Base-by-base conservation (phyloP, 352 stramenopile species). In the Pythium guiyangense region DNA sequence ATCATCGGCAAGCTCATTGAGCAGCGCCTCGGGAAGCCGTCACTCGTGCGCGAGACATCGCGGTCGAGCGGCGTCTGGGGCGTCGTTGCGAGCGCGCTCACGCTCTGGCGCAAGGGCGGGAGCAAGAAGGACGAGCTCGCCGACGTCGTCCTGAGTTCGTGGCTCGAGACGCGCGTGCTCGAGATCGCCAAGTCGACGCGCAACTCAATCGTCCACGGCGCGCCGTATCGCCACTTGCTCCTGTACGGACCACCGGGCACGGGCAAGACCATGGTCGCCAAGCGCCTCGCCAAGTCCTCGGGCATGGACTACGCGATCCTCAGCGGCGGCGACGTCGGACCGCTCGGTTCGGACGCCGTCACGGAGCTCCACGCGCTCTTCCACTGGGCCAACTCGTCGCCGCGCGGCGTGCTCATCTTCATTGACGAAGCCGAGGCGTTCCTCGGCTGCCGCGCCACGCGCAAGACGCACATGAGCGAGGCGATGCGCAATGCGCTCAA, bases 261-360 rank as follows among this genome's bases (percentile, higher is more conserved):
- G 0, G 88, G 88, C 25, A 96, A 96, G 58, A 95, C 86, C 8
- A 88, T 96, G 79, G 70, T 94, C n/a, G 88, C 88, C 6, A 90
- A 91, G 59, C 75, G 79, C 1, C 56, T 96, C 26, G 86, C 84
- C 20, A 62, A 65, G 27, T 61, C 76, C 40, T 85, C 74, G 3
- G 71, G 71, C 12, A 86, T 96, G 69, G 82, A 94, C 57, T 95
- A 90, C 20, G 88, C 84, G 18, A 88, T 96, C 27, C 66, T 96
- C 34, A 91, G 78, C 57, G 88, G 88, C 17, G 88, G 84, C 6
- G 88, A 96, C 60, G 84, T 95, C 5, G 88, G 81, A 12, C 85
- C 86, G 14, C 59, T 96, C 0, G 85, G 86, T 2, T 74, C 73
- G 0, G 73, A 87, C 27, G 88, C 84, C 9, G 80, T 94, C 2